Percentiles rank a stretch among this genome's conserved stretches.
Evolutionary conservation across 2,329 filamentous ascomycete genomes (phyloP).

Genomic region (Ophiostoma piceae): DNA sequence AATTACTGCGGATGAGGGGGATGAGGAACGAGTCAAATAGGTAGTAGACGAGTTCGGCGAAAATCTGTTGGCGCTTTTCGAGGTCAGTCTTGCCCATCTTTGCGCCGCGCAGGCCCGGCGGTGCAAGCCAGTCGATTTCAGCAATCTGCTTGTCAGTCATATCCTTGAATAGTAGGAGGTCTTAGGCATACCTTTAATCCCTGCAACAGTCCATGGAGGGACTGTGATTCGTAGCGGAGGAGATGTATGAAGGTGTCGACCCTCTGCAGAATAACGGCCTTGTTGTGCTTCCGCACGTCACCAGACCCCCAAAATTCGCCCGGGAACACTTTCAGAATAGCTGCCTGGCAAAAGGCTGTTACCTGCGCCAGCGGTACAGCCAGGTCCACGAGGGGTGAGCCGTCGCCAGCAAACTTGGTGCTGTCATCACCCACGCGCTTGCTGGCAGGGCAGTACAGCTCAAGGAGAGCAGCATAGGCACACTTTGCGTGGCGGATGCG

Average conservation of each 20-base stretch:
- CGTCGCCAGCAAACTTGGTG: slow-evolving; percentile 18
- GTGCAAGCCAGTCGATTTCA: slow-evolving; percentile 66
- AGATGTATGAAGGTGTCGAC: slow-evolving; percentile 74
- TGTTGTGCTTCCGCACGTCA: slow-evolving; percentile 53
- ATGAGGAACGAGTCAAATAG: slow-evolving; percentile 87
- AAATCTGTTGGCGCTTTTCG: slow-evolving; percentile 69
- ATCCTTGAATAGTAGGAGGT: too few species aligned
- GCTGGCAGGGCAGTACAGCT: slow-evolving; percentile 69
- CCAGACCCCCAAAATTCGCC: slow-evolving; percentile 65
- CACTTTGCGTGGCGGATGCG: slow-evolving; percentile 68
- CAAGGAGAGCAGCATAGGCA: slow-evolving; percentile 71
- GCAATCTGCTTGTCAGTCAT: slow-evolving; percentile 48
- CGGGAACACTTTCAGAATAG: slow-evolving; percentile 67
- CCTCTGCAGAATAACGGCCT: slow-evolving; percentile 54
- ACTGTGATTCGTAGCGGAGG: slow-evolving; percentile 74
- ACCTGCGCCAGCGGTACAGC: slow-evolving; percentile 65
- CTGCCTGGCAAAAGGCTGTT: slow-evolving; percentile 80
- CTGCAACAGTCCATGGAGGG: slow-evolving; percentile 71
- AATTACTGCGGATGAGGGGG: slow-evolving; percentile 78
- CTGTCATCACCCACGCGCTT: neutral
- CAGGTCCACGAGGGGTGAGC: slow-evolving; percentile 54
- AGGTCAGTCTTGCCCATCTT: slow-evolving; percentile 68
- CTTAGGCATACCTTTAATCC: slow-evolving; percentile 58
- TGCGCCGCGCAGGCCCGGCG: slow-evolving; percentile 41
- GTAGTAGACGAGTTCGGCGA: slow-evolving; percentile 85